phyloP scores from a whole-genome alignment of 2,329 filamentous ascomycete species.

The Sporothrix mexicana region DNA sequence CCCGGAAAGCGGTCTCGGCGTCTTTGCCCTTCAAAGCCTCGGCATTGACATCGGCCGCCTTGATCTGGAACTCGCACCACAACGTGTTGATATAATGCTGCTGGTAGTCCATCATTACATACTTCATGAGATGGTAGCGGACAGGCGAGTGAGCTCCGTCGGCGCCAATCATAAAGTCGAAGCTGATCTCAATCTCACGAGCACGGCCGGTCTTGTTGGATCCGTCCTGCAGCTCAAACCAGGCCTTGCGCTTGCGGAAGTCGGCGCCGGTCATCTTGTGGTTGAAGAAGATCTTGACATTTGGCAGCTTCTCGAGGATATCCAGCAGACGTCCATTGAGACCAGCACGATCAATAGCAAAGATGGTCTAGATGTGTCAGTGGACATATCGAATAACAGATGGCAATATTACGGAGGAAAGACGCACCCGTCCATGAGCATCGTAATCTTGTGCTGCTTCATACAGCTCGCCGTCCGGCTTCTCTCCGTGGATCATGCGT shows the following conservation, averaged over 20 bases:
- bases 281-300: slow-evolving; percentile 90
- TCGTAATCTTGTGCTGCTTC: slow-evolving; percentile 90
- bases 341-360: slow-evolving; percentile 81
- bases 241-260: slow-evolving; percentile 77
- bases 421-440: slow-evolving; percentile 76
- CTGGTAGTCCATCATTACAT: slow-evolving; percentile 82
- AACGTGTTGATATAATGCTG: slow-evolving; percentile 96
- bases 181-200: slow-evolving; percentile 79
- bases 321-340: slow-evolving; percentile 86
- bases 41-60: slow-evolving; percentile 48
- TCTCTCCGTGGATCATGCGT: slow-evolving; percentile 88
- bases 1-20: slow-evolving; percentile 43
- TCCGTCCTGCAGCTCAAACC: slow-evolving; percentile 72
- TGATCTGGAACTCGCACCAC: slow-evolving; percentile 95
- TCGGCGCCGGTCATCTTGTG: slow-evolving; percentile 93
- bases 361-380: slow-evolving; percentile 68
- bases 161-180: slow-evolving; percentile 91
- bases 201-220: slow-evolving; percentile 52
- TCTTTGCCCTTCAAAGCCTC: slow-evolving; percentile 33
- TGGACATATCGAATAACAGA: no score
- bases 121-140: slow-evolving; percentile 96
- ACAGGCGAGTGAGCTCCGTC: slow-evolving; percentile 94
- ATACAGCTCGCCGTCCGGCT: slow-evolving; percentile 68
- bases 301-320: slow-evolving; percentile 79
- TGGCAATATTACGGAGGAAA: background rate